These are phyloP conservation scores for Periconia digitata DNA, from an alignment of 2,329 filamentous ascomycete species.

Conservation along the genomic window DNA sequence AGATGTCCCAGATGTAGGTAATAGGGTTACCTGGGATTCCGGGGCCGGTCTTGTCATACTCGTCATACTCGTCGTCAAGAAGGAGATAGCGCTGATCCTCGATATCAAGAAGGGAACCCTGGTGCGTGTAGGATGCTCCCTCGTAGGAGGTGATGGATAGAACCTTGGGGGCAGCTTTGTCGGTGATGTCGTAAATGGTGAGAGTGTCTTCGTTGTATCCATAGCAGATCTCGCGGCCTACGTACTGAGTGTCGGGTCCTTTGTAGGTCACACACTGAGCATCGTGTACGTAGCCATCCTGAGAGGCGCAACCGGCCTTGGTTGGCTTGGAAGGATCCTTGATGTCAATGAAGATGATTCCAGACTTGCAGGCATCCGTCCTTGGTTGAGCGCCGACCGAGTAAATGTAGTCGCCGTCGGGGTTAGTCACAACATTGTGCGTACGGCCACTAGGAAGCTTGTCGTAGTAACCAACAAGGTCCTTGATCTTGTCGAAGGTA, in stretches of 20 bases:
- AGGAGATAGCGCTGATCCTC: slow-evolving; percentile 39
- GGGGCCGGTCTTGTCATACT: slow-evolving; percentile 41
- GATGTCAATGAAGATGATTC: slow-evolving; percentile 63
- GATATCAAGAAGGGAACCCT: slow-evolving; percentile 55
- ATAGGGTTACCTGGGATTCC: slow-evolving; percentile 37
- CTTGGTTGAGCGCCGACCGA: slow-evolving; percentile 39
- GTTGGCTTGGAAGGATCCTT: slow-evolving; percentile 56
- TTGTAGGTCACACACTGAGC: slow-evolving; percentile 61
- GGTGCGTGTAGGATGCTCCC: slow-evolving; percentile 62
- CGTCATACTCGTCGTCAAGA: slow-evolving; percentile 45
- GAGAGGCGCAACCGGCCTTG: slow-evolving; percentile 54
- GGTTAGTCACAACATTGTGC: slow-evolving; percentile 44
- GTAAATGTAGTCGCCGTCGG: slow-evolving; percentile 41
- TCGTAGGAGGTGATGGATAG: slow-evolving; percentile 59
- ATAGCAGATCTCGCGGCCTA: slow-evolving; percentile 58
- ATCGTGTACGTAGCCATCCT: slow-evolving; percentile 64
- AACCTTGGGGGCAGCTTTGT: slow-evolving; percentile 50
- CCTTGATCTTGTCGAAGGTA: slow-evolving; percentile 35
- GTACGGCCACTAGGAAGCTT: slow-evolving; percentile 39
- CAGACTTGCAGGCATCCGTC: slow-evolving; percentile 50
- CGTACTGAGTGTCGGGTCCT: slow-evolving; percentile 53
- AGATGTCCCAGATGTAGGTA: slow-evolving; percentile 46
- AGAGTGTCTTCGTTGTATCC: slow-evolving; percentile 59
- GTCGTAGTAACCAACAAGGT: slow-evolving; percentile 38
- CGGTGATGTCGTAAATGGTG: slow-evolving; percentile 56